Evolutionary conservation across 495 filamentous ascomycete genomes (phyloP), one percentile per base, ranked within the genome.

Genomic region (Aspergillus diversus): DNA sequence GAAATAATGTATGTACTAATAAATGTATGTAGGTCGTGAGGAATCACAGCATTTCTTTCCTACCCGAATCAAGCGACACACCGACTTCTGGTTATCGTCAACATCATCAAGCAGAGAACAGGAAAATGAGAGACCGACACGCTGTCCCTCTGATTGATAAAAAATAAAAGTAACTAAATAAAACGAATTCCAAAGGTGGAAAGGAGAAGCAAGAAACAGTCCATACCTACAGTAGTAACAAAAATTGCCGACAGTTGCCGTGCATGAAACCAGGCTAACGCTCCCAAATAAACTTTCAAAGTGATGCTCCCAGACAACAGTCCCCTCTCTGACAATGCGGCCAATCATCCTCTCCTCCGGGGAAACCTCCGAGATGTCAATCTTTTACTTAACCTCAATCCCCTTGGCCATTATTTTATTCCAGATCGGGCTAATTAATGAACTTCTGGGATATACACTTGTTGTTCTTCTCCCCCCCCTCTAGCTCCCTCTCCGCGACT

Each of bases 261-360:
- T 50, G 47, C 47, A 50, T 50, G 47, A 50, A 50, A 50, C 16
- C 21, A 27, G 21, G 47, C 21, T 8, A 49, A 16, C n/a, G 21
- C 31, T 34, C 33, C 8, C 27, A 31, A 17, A 57, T 37, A 42
- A 12, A 43, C 27, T 48, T 62, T 63, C 60, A 63, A 63, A 63
- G 60, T 63, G 60, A 63, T 39, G 60, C 60, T 57, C 47, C 39
- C 46, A 46, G 42, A 42, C 60, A 57, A 52, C 43, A 56, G 17
- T 0, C 16, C 15, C 55, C 7, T 7, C n/a, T 9, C 39, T 58
- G 47, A 59, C 53, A 55, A 49, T 49, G 61, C 55, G 33, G 9
- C 50, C 56, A 55, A 59, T 64, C 60, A 63, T 7, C 35, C 49
- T 11, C 5, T 43, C 33, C 4, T 48, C 57, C 16, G 39, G 42